A percentile compares a stretch with the other conserved stretches of the same genome.
Evolutionary conservation across 2,329 filamentous ascomycete genomes (phyloP).

Genomic region (Aspergillus pseudoviridinutans): DNA sequence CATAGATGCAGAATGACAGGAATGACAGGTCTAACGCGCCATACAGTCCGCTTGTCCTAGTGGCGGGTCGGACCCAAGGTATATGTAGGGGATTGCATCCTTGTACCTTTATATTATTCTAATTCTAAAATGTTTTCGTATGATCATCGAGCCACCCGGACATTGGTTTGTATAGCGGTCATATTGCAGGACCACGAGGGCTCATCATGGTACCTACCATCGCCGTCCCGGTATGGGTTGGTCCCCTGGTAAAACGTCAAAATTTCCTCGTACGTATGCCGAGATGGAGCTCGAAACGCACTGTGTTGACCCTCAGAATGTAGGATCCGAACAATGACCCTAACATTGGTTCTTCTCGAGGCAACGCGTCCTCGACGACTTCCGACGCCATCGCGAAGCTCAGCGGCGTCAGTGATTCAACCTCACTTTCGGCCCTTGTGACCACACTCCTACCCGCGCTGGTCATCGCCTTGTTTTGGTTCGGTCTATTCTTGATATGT

Average conservation of each 20-base stretch:
- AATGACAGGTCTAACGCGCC: constrained; percentile 28
- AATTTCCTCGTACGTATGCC: constrained; percentile 4
- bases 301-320: not conserved
- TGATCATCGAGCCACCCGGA: not conserved
- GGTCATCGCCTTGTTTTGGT: constrained; percentile 42
- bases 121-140: not conserved
- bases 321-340: constrained; percentile 39
- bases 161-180: not conserved
- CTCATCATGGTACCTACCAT: not conserved
- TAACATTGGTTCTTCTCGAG: constrained; percentile 40
- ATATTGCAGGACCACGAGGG: not conserved
- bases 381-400: constrained; percentile 28
- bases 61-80: constrained; percentile 5
- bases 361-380: constrained; percentile 33
- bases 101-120: not conserved
- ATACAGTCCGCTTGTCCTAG: constrained; percentile 1
- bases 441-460: constrained; percentile 48
- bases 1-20: constrained; percentile 21
- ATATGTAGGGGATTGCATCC: constrained; percentile 1
- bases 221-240: not conserved
- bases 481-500: constrained; percentile 45
- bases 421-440: constrained; percentile 48
- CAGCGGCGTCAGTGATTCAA: constrained; percentile 37
- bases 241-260: not conserved
- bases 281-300: not conserved